Percentiles rank a stretch among this genome's conserved stretches.
phyloP scores from a whole-genome alignment of 306 rosid species.

The Acacia acuminata region DNA sequence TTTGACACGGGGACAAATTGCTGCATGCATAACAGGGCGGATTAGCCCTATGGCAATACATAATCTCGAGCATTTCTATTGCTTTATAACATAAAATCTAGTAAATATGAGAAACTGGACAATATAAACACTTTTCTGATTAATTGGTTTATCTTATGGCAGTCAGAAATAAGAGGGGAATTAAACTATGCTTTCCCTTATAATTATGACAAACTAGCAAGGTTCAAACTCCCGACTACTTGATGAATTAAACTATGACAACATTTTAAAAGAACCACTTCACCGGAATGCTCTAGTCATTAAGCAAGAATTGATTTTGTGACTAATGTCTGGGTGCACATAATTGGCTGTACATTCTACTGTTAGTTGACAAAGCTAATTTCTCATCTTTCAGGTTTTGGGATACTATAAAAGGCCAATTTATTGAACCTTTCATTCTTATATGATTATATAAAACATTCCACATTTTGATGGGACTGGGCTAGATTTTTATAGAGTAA shows the following conservation, averaged over 20 bases:
- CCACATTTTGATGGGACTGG: not conserved
- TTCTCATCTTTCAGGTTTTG: not conserved
- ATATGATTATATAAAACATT: not conserved
- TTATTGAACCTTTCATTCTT: not conserved
- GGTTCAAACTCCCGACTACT: not conserved
- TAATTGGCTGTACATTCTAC: not conserved
- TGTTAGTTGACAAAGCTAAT: not conserved
- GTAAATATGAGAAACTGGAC: not conserved
- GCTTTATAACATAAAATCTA: not conserved
- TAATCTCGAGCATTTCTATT: not conserved
- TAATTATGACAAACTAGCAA: not conserved
- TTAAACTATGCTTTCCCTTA: not conserved
- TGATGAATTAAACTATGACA: not conserved
- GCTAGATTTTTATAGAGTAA: not conserved
- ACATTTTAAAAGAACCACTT: not conserved
- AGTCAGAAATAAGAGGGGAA: not conserved
- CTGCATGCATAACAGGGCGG: not conserved
- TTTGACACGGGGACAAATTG: not conserved
- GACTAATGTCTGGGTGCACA: not conserved
- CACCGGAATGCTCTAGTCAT: not conserved
- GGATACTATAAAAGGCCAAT: not conserved
- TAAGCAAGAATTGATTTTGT: not conserved
- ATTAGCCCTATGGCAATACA: not conserved
- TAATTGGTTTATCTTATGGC: not conserved
- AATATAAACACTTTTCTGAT: not conserved